A percentile compares a stretch with the other conserved stretches of the same genome.
Evolutionary conservation across 495 filamentous ascomycete species (phyloP).

Genomic region (Penicillium lividum): DNA sequence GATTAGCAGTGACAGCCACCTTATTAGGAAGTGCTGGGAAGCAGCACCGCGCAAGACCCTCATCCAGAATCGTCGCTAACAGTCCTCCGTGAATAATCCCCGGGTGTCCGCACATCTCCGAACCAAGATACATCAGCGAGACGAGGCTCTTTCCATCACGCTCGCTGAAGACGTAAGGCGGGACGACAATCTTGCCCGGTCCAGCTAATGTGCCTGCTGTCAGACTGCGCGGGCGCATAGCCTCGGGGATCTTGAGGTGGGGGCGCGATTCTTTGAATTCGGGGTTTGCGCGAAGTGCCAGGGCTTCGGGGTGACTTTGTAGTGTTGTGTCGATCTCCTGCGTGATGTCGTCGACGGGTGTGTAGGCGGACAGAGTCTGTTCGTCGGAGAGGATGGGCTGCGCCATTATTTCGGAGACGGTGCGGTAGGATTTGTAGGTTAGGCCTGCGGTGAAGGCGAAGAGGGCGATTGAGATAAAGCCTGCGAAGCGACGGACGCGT

Average conservation of each 20-base stretch:
- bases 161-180: constrained; percentile 76
- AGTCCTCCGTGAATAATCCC: constrained; percentile 92
- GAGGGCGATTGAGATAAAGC: constrained; percentile 42
- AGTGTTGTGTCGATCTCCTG: constrained; percentile 71
- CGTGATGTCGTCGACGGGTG: constrained; percentile 59
- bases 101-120: constrained; percentile 83
- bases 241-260: constrained; percentile 76
- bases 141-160: constrained; percentile 69
- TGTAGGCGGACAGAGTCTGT: constrained; percentile 69
- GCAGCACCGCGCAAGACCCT: constrained; percentile 86
- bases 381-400: constrained; percentile 60
- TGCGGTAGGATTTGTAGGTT: constrained; percentile 27
- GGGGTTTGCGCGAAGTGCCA: constrained; percentile 63
- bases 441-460: constrained; percentile 39
- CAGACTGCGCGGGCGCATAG: constrained; percentile 68
- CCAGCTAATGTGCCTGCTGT: constrained; percentile 81
- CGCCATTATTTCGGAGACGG: constrained; percentile 43
- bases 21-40: constrained; percentile 88
- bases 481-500: constrained; percentile 37
- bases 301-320: constrained; percentile 69
- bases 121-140: constrained; percentile 76
- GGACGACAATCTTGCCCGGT: constrained; percentile 74
- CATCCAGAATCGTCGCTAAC: constrained; percentile 88
- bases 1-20: constrained; percentile 85
- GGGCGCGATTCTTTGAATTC: constrained; percentile 78